Base-by-base conservation (phyloP, 2,329 filamentous ascomycete species). In the Orbilia ellipsospora region DNA sequence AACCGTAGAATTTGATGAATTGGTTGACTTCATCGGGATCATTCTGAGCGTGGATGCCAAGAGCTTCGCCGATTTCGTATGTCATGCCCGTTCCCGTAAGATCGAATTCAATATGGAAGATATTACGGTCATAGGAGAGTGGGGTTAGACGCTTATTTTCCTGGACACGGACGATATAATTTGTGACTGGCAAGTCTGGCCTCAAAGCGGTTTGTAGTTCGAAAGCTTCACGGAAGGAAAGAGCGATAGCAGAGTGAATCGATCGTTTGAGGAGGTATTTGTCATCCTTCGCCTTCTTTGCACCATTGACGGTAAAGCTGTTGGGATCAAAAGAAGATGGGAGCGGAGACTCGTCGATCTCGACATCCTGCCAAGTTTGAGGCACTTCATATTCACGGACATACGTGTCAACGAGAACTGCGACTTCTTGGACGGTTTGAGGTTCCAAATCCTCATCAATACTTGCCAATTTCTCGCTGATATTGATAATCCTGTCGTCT, bases 41-140 rank as follows among this genome's bases (percentile, higher is more conserved):
- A 83, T 99, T 99, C 84, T 98, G 92, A 5, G 93, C 92, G 82
- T 99, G 95, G 77, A 99, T 94, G 78, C 95, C 95, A 16, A 99
- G 90, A 55, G 95, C 95, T 85, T 99, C 95, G 69, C 95, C 95
- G 80, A 99, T 98, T 82, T 96, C 92, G 84, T 99, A 99, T 50
- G 89, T 97, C 78, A 99, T 89, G 45, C 94, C 94, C 40, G 94
- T 96, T 80, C 90, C 84, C 75, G 94, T 94, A 23, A 99, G 88
- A 81, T 98, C 95, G 80, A 99, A 99, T 84, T 99, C 95, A 77
- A 99, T 98, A 85, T 99, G 95, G 90, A 99, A 99, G 83, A 99
- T 98, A 87, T 99, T 97, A 80, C 95, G 93, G 83, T 98, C 94
- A 82, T 99, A 99, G 36, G 90, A 91, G 23, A 84, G 80, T 2